phyloP scores from a whole-genome alignment of 257 asterid genomes.

The Solanum paucissectum region DNA sequence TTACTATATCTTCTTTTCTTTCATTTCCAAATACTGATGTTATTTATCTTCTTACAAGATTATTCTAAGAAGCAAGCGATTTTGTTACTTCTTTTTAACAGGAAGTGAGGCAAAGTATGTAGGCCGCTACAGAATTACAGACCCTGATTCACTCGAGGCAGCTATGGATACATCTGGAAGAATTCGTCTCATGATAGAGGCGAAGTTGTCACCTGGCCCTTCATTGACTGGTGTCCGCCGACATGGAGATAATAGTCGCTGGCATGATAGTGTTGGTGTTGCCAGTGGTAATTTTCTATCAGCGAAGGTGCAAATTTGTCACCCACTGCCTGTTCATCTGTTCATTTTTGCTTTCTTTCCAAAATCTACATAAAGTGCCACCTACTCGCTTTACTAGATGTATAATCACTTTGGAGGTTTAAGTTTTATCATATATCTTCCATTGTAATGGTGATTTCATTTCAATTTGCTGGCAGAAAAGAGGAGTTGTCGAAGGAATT shows the following conservation, averaged over 20 bases:
- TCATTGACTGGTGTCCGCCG: slow-evolving; percentile 76
- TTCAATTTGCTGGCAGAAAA: slow-evolving; percentile 46
- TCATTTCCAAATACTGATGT: not conserved
- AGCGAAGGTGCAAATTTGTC: slow-evolving; percentile 55
- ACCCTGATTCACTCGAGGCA: slow-evolving; percentile 74
- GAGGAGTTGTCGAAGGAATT: slow-evolving; percentile 83
- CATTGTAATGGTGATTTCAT: not conserved
- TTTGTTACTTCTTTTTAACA: slow-evolving; percentile 13
- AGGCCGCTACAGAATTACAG: slow-evolving; percentile 93
- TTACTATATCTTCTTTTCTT: not conserved
- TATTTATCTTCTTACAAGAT: not conserved
- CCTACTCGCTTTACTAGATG: not conserved
- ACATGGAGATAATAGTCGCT: slow-evolving; percentile 76
- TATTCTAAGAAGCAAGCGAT: not conserved
- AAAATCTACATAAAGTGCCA: not conserved
- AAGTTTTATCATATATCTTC: not conserved
- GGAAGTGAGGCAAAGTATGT: slow-evolving; percentile 77
- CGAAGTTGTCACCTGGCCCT: slow-evolving; percentile 92
- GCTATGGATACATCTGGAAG: slow-evolving; percentile 89
- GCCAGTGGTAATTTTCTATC: slow-evolving; percentile 83
- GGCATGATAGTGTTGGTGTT: slow-evolving; percentile 74
- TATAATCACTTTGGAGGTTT: not conserved
- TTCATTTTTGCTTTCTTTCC: not conserved
- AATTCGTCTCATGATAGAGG: slow-evolving; percentile 67
- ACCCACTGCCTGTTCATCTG: not conserved